Evolutionary conservation across 768 basidiomycete species (phyloP), one percentile per base, ranked within the genome.

Genomic region (Rhodosporidiobolus odoratus): DNA sequence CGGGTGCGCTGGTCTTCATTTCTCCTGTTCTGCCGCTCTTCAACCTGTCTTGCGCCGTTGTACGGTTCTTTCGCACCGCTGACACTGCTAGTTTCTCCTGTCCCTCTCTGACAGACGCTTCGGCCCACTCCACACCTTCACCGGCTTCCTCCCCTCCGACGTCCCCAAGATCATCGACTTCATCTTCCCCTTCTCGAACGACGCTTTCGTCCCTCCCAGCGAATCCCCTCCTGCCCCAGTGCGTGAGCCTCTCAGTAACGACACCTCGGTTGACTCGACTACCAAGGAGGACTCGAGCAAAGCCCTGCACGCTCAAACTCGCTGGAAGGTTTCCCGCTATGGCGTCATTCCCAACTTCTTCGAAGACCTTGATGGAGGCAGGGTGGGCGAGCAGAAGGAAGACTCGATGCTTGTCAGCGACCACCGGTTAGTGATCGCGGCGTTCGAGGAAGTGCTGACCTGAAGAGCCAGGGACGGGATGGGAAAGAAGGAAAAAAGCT

Each of bases 91-190:
- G 17, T 27, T 27, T 16, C 17, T 34, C 3, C 37, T 52, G 52
- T 17, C 30, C 21, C 25, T 9, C 30, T 45, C 35, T 41, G 16
- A 17, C 57, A 65, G 65, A 8, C 52, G 71, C 17, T 76, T 67
- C 68, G 75, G 75, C 12, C 65, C 68, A 1, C 63, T 53, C 59
- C 60, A 71, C 52, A 74, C 75, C 15, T 74, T 66, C 40, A 76
- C 75, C 6, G 75, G 71, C 34, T 76, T 76, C 57, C 5, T 38
- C 21, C 52, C 58, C 30, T 62, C 57, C 27, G 60, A 65, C 34
- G 17, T 8, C 4, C 43, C 64, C 2, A 58, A 66, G 48, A 48
- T 69, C 37, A 76, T 76, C 70, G 75, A 76, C 53, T 72, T 74
- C 47, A 40, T 76, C 37, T 56, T 74, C 37, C 41, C 65, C 8